phyloP scores from a whole-genome alignment of 2,329 filamentous ascomycete genomes.

The Cercospora zeina region DNA sequence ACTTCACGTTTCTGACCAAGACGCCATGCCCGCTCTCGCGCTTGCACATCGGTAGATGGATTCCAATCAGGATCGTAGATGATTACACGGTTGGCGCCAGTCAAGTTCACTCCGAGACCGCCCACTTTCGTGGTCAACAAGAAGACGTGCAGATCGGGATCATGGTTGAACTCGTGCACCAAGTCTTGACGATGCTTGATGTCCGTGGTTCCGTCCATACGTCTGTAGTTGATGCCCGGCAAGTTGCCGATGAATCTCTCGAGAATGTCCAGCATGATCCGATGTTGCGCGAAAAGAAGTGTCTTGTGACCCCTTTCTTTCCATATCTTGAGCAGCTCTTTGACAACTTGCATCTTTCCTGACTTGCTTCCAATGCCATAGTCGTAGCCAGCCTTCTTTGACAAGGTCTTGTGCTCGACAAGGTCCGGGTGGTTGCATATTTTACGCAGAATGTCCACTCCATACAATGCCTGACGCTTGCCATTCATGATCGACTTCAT shows the following conservation, averaged over 20 bases:
- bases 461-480: slow-evolving; percentile 77
- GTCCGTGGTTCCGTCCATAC: slow-evolving; percentile 91
- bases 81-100: slow-evolving; percentile 91
- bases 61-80: slow-evolving; percentile 99
- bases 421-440: slow-evolving; percentile 98
- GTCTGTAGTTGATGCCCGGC: slow-evolving; percentile 70
- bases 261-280: slow-evolving; percentile 93
- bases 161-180: slow-evolving; percentile 89
- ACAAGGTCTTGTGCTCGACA: slow-evolving; percentile 63
- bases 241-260: slow-evolving; percentile 73
- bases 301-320: slow-evolving; percentile 92
- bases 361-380: slow-evolving; percentile 80
- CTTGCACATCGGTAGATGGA: slow-evolving; percentile 92
- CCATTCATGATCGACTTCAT: slow-evolving; percentile 78
- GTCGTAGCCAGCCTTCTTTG: slow-evolving; percentile 64
- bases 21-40: slow-evolving; percentile 91
- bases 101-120: slow-evolving; percentile 89
- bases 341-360: slow-evolving; percentile 94
- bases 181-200: slow-evolving; percentile 86
- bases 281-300: slow-evolving; percentile 86
- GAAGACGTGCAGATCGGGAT: slow-evolving; percentile 79
- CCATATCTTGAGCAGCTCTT: slow-evolving; percentile 84
- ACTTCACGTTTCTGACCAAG: slow-evolving; percentile 93
- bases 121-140: slow-evolving; percentile 94
- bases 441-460: slow-evolving; percentile 89